Evolutionary conservation across 1,284 basidiomycete genomes (phyloP), one percentile per base, ranked within the genome.

Genomic region (Quambalaria eucalypti): DNA sequence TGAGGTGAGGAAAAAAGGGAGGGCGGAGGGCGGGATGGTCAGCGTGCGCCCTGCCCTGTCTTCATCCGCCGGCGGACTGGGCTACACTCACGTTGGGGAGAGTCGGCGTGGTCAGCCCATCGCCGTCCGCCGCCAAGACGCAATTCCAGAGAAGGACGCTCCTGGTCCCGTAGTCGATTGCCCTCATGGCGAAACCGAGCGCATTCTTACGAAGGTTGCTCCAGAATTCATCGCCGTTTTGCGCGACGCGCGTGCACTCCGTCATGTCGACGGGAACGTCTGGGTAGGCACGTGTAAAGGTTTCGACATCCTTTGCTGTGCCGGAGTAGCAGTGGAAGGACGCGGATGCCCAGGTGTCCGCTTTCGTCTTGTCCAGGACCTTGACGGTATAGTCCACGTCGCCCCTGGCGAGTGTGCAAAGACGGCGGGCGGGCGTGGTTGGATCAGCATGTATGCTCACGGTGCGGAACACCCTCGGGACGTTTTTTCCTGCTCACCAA

Each of bases 261-360:
- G 63, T 65, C 23, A 67, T 61, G 52, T 57, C 60, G n/a, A 51
- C 52, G 28, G 57, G 55, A 26, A 52, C 52, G 29, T 44, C 38
- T 6, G 65, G 64, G 48, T 62, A 69, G 16, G 65, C 64, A 9
- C 59, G 51, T 33, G 52, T 51, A 30, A 66, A 55, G 0, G 36
- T 28, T 19, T 59, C 49, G 39, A 68, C 65, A 0, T 30, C 21
- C 2, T 4, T 16, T 0, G 67, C 61, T 1, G 50, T 10, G 9
- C 65, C 67, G 2, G 57, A 55, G 40, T 69, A 69, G 26, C 67
- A 66, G 48, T 69, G 67, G 60, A 63, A 69, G 9, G 67, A 64
- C 12, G 60, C 54, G 25, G 52, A 59, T 12, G 29, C 29, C 54
- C 57, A 69, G 3, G 36, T 21, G 10, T 39, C 36, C 0, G 31